Base-by-base conservation (phyloP, 1,284 basidiomycete genomes). In the Testicularia cyperi region DNA sequence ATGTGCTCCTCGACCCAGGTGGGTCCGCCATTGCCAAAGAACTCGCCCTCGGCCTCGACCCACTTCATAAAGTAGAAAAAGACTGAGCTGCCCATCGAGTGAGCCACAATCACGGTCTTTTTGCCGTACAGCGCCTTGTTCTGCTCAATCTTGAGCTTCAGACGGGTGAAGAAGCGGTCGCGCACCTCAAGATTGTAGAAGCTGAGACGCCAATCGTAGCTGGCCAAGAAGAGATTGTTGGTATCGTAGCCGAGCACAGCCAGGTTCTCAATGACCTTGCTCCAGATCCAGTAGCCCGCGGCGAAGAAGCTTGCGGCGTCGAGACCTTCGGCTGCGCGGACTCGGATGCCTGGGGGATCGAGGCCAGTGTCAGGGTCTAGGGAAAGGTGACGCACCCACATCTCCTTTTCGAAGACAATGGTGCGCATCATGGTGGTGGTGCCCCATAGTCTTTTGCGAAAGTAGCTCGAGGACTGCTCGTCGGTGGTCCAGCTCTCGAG, bases 231-330 rank as follows among this genome's bases (percentile, higher is more conserved):
- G 39, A 75, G 65, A 36, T 67, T 67, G 55, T 70, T 72, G 40
- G 61, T 64, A 25, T 75, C 73, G 48, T 75, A 75, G 13, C 72
- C 72, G 4, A 74, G 60, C 14, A 65, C 71, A 20, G 92, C 91
- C 2, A 97, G 81, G 70, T 96, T 96, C 77, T 96, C 87, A 10
- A 97, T 85, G 43, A 45, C 36, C 42, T 73, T 80, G 51, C 66
- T 87, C 91, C 92, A 96, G 57, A 95, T 86, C 92, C 92, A 95
- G 77, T 91, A 96, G 4, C 90, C 80, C 58, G 71, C 65, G 14
- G 96, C 87, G 73, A 97, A 95, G 69, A 85, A 89, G 63, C 87
- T 90, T 6, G 90, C 90, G 2, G 89, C 90, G 35, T 77, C 73
- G 27, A 77, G 60, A 1, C 82, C 92, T 77, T 97, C 90, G 0